Conservation (phyloP, 345 rosid species). For the Pistacia atlantica region DNA sequence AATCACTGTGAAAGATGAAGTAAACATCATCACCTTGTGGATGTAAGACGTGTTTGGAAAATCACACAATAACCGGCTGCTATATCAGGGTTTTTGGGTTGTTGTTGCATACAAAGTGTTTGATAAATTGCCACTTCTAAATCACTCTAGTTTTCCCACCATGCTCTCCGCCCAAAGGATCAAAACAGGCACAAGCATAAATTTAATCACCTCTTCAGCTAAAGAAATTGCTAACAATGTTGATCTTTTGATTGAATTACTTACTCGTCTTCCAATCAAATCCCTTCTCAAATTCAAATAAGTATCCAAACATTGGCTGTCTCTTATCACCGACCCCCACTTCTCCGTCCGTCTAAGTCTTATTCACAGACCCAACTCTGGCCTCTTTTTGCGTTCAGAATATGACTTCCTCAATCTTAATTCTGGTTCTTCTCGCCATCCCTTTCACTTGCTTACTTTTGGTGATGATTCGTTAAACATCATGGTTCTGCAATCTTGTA, state of each 20-base stretch:
- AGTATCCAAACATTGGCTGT: constrained; percentile 37
- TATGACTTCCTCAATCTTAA: constrained; percentile 21
- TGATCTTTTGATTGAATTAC: constrained; percentile 30
- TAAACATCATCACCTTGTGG: no score
- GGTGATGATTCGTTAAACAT: constrained; percentile 28
- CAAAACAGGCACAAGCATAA: not conserved
- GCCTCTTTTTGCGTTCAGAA: no score
- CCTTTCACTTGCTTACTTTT: constrained; percentile 23
- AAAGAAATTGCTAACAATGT: constrained; percentile 25
- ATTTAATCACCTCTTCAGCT: constrained; percentile 8
- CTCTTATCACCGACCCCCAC: no score
- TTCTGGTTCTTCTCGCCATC: constrained; percentile 13
- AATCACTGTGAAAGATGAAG: no score
- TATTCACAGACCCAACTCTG: no score
- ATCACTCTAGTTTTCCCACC: not conserved
- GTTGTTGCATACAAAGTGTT: no score
- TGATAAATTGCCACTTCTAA: no score
- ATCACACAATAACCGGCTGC: no score
- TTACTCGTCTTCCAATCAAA: constrained; percentile 29
- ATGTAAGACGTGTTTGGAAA: no score
- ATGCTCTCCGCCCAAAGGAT: not conserved
- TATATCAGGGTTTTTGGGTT: no score
- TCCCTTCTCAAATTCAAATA: constrained; percentile 34
- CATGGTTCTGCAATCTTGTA: constrained; percentile 42
- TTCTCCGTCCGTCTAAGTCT: no score